Evolutionary conservation across 371 early-diverging fungal species (phyloP), one percentile per base, ranked within the genome.

Genomic region (Lichtheimia hyalospora): DNA sequence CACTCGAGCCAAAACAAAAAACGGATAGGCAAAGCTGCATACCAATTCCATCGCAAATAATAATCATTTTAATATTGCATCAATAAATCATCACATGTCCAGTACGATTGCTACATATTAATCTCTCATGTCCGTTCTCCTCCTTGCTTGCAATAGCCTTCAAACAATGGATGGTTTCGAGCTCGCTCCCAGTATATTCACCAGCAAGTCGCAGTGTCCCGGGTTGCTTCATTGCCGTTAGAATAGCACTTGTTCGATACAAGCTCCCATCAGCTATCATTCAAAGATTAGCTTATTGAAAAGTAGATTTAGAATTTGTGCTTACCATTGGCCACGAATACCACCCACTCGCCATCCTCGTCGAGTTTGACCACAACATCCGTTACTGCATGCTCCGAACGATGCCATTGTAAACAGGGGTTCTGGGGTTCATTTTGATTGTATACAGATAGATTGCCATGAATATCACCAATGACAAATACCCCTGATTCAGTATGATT

Each of bases 111-210:
- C 67, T 57, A 50, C 73, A 73, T 28, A 64, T 62, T 40, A 78
- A 27, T 25, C 61, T 56, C 34, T 70, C 57, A 39, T 54, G 58
- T 2, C 58, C 63, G 18, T 54, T 21, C 13, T 54, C 50, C 20
- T 54, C 27, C 14, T 34, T 58, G 44, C 49, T 60, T 23, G 63
- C 49, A 7, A 71, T 42, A 7, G 60, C 48, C 20, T 62, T 66
- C 54, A 75, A 60, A 14, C 55, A 61, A 46, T 66, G 61, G 0
- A 75, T 59, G 0, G 69, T 20, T 23, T 78, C 79, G 2, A 78
- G 49, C 40, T 78, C 79, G 58, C 64, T 75, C 6, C 79, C 79
- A 4, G 74, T 63, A 28, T 69, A 73, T 44, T 78, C 79, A 14
- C 63, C 64, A 8, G 55, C 43, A 28, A 68, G 55, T 0, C 64